Percentiles rank a stretch among this genome's conserved stretches.
Conservation (phyloP, 345 rosid species). For the Syzygium aromaticum region DNA sequence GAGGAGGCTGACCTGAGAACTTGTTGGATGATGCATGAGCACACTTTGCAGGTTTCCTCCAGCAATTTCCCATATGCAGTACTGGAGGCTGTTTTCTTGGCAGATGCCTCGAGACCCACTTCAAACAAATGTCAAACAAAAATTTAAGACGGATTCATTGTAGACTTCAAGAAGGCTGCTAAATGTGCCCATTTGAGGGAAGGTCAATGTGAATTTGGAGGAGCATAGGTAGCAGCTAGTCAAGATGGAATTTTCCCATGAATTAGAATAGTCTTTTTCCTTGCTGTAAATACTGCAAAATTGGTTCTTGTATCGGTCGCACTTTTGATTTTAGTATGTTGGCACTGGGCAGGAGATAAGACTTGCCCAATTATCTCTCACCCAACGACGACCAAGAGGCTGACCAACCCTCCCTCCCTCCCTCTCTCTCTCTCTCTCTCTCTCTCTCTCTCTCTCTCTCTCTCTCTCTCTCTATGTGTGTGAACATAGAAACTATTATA, state of each 20-base stretch:
- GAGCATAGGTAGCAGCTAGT: background rate
- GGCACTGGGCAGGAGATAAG: background rate
- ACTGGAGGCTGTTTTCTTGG: background rate
- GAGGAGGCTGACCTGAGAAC: background rate
- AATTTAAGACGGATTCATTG: background rate
- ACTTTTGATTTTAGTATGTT: background rate
- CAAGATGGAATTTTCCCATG: background rate
- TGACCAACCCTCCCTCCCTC: background rate
- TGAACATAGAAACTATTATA: background rate
- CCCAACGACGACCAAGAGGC: background rate
- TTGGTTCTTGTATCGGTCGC: background rate
- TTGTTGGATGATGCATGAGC: conserved; percentile 7
- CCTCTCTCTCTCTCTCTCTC: background rate
- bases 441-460: background rate
- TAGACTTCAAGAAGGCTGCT: background rate
- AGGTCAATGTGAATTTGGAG: background rate
- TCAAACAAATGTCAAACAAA: background rate
- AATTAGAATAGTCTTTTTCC: background rate
- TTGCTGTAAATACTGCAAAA: background rate
- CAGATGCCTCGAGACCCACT: background rate
- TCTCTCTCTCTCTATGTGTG: background rate
- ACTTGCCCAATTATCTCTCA: background rate
- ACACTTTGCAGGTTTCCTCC: conserved; percentile 5
- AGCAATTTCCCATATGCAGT: background rate
- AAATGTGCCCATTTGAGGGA: background rate